These are phyloP conservation scores for Bromus sterilis DNA, from an alignment of 176 grass and related monocot genomes.

Conservation along the genomic window DNA sequence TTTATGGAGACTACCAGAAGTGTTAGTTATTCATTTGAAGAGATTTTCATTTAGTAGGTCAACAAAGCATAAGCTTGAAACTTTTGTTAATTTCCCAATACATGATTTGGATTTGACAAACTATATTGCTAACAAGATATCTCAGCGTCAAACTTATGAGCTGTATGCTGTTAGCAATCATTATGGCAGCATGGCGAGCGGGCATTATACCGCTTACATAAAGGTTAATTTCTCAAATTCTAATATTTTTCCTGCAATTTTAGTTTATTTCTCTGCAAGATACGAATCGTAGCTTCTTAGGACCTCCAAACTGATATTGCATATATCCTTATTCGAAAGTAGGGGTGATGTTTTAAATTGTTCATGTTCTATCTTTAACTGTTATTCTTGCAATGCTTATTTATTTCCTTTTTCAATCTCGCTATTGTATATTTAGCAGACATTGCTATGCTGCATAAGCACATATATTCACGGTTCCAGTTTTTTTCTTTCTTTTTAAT, in stretches of 20 bases:
- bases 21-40: conserved; percentile 96
- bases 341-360: neutral
- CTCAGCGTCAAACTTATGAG: conserved; percentile 63
- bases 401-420: neutral
- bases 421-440: neutral
- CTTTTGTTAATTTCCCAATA: conserved; percentile 93
- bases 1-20: conserved; percentile 96
- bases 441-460: neutral
- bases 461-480: neutral
- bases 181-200: conserved; percentile 95
- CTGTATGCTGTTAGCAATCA: conserved; percentile 96
- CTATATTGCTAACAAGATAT: conserved; percentile 83
- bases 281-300: neutral
- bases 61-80: conserved; percentile 92
- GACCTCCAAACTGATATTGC: neutral
- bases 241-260: neutral
- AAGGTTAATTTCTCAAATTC: conserved; percentile 49
- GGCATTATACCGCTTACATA: conserved; percentile 95
- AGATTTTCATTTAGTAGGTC: conserved; percentile 96
- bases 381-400: neutral
- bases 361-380: neutral
- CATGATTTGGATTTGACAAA: conserved; percentile 96
- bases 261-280: neutral
- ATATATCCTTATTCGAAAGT: neutral
- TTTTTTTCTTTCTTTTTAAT: neutral